Evolutionary conservation across 805 yeast species (phyloP), one percentile per base, ranked within the genome.

Genomic region (Candida dendrica): DNA sequence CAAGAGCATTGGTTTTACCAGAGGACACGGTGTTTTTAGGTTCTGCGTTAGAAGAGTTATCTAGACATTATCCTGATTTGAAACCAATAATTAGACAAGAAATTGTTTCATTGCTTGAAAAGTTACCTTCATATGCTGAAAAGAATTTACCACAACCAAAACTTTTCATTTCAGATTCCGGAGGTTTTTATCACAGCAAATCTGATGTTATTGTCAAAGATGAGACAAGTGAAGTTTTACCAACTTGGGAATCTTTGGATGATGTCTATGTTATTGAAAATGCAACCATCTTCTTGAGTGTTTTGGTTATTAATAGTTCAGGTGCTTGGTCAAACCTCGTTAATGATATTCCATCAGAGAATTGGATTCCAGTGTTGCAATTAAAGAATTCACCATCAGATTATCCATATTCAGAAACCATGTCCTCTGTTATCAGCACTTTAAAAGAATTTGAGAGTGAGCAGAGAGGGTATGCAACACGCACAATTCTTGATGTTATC

Each of bases 21-120:
- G 85, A 78, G 40, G 69, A 69, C 51, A 69, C 79, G 2, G 66
- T 72, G 13, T 69, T 70, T 26, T 56, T 86, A 15, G 95, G 95
- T 2, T 66, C 74, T 22, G 71, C 82, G 0, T 70, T 89, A 51
- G 96, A 89, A 55, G 95, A 86, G 50, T 62, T 89, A 38, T 79
- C 85, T 2, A 74, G 96, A 53, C 96, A 90, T 55, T 87, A 85
- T 53, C 86, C 95, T 1, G 77, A 73, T 2, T 66, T 88, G 45
- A 79, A 84, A 39, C 80, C 84, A 0, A 53, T 62, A 0, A 77
- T 89, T 18, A 60, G 76, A 39, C 60, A 66, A 3, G 75, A 77
- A 40, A 63, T 80, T 37, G 61, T 67, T 2, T 49, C 53, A 0
- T 48, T 81, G n/a, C 64, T 81, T 1, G 60, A 66, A 20, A 59